Evolutionary conservation across 352 stramenopile genomes (phyloP).

Genomic region (Globisporangium lucens): DNA sequence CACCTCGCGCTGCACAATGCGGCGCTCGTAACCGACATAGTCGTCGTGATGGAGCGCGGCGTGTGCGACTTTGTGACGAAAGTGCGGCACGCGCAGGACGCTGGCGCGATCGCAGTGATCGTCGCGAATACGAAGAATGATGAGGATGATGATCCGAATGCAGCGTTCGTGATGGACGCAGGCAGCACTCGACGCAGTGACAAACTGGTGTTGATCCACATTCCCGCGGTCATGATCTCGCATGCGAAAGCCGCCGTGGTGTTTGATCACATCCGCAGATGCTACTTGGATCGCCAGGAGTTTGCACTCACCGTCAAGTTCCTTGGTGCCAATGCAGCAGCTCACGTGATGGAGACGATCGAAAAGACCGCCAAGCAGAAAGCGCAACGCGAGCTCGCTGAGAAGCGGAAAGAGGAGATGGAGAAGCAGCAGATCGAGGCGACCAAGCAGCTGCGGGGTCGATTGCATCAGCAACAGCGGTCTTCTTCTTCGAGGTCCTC

Average conservation of each 20-base stretch:
- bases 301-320: constrained; percentile 53
- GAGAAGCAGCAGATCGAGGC: constrained; percentile 49
- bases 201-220: constrained; percentile 24
- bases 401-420: constrained; percentile 29
- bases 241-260: constrained; percentile 36
- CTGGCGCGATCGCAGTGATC: constrained; percentile 62
- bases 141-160: constrained; percentile 17
- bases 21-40: constrained; percentile 36
- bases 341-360: constrained; percentile 47
- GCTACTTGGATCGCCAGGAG: constrained; percentile 41
- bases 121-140: constrained; percentile 49
- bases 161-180: constrained; percentile 74
- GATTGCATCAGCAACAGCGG: constrained; percentile 26
- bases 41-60: constrained; percentile 64
- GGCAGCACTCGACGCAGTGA: constrained; percentile 25
- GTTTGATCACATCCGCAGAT: constrained; percentile 51
- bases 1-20: constrained; percentile 53
- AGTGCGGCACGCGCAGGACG: constrained; percentile 57
- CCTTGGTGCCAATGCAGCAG: constrained; percentile 47
- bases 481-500: neutral
- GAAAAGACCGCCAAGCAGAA: constrained; percentile 29
- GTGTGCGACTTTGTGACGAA: constrained; percentile 82
- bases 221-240: constrained; percentile 66
- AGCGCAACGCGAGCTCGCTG: constrained; percentile 19
- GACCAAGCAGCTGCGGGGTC: constrained; percentile 46